Conservation (phyloP, 176 grass and related monocot genomes). For the Thinopyrum elongatum region DNA sequence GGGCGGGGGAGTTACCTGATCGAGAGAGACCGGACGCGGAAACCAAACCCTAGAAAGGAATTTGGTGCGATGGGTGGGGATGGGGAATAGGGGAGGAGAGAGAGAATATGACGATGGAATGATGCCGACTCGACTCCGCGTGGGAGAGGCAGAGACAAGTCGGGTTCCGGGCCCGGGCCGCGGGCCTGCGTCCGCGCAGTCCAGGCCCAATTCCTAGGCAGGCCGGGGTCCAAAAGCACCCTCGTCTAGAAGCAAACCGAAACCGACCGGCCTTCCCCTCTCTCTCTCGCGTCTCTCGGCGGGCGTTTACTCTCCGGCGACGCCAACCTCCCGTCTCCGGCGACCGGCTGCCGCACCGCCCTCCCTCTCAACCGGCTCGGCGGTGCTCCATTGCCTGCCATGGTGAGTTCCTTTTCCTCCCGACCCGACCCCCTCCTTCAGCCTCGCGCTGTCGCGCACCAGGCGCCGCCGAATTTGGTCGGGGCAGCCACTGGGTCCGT, state of each 20-base stretch:
- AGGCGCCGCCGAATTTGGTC: not conserved
- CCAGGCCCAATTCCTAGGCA: not conserved
- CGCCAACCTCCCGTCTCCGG: not conserved
- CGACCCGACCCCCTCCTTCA: not conserved
- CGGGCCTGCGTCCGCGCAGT: not conserved
- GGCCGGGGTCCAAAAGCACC: not conserved
- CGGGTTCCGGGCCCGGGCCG: not conserved
- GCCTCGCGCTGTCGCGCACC: not conserved
- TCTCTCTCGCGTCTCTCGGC: not conserved
- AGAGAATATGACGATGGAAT: not conserved
- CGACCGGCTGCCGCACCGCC: not conserved
- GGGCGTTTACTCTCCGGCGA: not conserved
- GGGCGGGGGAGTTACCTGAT: slow-evolving; percentile 24
- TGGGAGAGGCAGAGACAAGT: not conserved
- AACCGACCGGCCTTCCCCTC: not conserved
- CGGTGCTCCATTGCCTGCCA: not conserved
- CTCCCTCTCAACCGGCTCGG: not conserved
- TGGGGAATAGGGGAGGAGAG: not conserved
- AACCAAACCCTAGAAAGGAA: slow-evolving; percentile 31
- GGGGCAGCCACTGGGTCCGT: not conserved
- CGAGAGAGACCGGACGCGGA: not conserved
- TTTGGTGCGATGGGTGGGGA: not conserved
- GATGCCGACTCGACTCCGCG: not conserved
- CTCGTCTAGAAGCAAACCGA: not conserved
- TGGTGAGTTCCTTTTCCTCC: slow-evolving; percentile 1